phyloP scores from a whole-genome alignment of 176 grass and related monocot genomes.

The Oryza glumipatula region DNA sequence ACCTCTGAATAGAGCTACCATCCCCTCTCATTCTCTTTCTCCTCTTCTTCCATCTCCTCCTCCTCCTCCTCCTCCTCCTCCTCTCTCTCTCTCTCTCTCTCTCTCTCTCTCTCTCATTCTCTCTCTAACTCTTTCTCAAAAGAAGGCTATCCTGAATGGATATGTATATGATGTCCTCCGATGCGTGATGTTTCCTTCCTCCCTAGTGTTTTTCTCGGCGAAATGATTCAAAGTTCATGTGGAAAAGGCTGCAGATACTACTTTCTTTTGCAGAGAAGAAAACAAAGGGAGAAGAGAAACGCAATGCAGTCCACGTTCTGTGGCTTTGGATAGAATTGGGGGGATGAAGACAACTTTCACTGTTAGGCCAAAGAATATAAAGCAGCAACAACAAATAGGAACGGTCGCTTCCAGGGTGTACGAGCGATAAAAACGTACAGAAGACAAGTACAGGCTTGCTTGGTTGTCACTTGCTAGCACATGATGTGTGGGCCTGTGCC shows the following conservation, averaged over 20 bases:
- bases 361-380: constrained; percentile 40
- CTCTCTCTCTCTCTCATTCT: background rate
- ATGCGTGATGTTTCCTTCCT: constrained; percentile 36
- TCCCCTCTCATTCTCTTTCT: background rate
- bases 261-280: constrained; percentile 45
- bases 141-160: constrained; percentile 21
- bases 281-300: constrained; percentile 25
- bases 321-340: constrained; percentile 42
- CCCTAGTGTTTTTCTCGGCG: constrained; percentile 17
- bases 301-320: constrained; percentile 32
- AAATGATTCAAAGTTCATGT: constrained; percentile 49
- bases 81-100: no score
- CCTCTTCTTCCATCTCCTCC: background rate
- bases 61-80: background rate
- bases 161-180: background rate
- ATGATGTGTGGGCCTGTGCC: background rate
- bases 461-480: background rate
- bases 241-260: constrained; percentile 50
- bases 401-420: constrained; percentile 42
- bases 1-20: background rate
- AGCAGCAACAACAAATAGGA: constrained; percentile 31
- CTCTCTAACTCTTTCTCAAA: background rate
- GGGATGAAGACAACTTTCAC: constrained; percentile 45
- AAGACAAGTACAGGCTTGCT: constrained; percentile 13
- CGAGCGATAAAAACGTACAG: constrained; percentile 36